These are phyloP conservation scores for Oryza australiensis DNA, from an alignment of 176 grass and related monocot species.

Conservation along the genomic window DNA sequence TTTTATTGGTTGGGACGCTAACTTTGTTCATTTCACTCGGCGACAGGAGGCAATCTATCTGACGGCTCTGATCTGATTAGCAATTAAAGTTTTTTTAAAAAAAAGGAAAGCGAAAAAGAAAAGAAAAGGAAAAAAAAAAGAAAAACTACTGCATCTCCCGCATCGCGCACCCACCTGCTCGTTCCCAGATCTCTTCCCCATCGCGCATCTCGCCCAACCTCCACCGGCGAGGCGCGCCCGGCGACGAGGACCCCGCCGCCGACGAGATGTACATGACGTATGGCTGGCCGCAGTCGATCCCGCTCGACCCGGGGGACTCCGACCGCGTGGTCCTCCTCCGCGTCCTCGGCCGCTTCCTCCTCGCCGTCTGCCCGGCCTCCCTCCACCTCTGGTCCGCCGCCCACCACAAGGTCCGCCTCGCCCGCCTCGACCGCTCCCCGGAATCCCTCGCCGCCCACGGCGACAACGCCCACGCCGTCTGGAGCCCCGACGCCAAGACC, in stretches of 20 bases:
- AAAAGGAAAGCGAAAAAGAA: background rate
- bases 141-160: slow-evolving; percentile 35
- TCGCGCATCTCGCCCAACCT: slow-evolving; percentile 28
- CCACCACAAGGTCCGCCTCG: slow-evolving; percentile 81
- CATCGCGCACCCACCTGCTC: slow-evolving; percentile 27
- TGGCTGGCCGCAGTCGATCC: slow-evolving; percentile 96
- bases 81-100: background rate
- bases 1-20: background rate
- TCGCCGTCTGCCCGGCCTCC: slow-evolving; percentile 75
- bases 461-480: slow-evolving; percentile 77
- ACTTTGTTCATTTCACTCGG: background rate
- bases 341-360: slow-evolving; percentile 67
- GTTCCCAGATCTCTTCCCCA: slow-evolving; percentile 49
- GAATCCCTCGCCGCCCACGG: slow-evolving; percentile 65
- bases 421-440: slow-evolving; percentile 59
- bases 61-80: slow-evolving; percentile 15
- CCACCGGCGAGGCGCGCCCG: slow-evolving; percentile 34
- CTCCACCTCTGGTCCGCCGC: slow-evolving; percentile 93
- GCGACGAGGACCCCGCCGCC: slow-evolving; percentile 10
- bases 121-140: background rate
- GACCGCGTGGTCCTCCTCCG: slow-evolving; percentile 87
- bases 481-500: slow-evolving; percentile 87
- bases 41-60: background rate
- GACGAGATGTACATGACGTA: slow-evolving; percentile 92
- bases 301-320: slow-evolving; percentile 59